Evolutionary conservation across 2,329 filamentous ascomycete genomes (phyloP), one percentile per base, ranked within the genome.

Genomic region (Fusarium sp.): DNA sequence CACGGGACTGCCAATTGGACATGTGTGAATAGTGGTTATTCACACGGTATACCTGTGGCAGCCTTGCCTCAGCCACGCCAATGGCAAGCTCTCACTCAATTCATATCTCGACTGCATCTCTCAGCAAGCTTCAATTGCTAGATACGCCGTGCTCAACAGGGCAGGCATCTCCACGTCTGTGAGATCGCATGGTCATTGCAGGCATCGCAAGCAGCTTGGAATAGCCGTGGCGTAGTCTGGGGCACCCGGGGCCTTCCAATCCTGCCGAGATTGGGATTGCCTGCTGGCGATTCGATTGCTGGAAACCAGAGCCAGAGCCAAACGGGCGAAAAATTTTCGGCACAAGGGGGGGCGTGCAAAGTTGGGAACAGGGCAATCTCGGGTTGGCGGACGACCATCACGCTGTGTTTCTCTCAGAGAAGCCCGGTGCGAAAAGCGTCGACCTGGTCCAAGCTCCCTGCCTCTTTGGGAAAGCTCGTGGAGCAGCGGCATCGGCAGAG

Each of bases 281-380:
- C 62, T 68, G 50, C 59, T 50, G 62, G 54, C 54, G 33, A 27
- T 20, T 47, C 43, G 27, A 27, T 20, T 56, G 22, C 22, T 47
- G 45, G 20, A 33, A 40, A 52, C 54, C 45, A 65, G 43, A 61
- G 61, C 40, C 32, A 65, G 47, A 62, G 57, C 37, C 32, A 65
- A 61, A 71, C 30, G 7, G 40, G 58, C 77, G 76, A 79, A 77
- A 79, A 79, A 64, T 38, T 71, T 78, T 79, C 77, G 77, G 77
- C 73, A 22, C 57, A 76, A 69, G 56, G 70, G 71, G 71, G 71
- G 70, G 77, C 22, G 70, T 71, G 69, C 47, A 50, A 62, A 58
- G 33, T 7, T 43, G 33, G 27, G 30, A 52, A 60, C 52, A 63
- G 76, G 72, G 69, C 70, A 78, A 76, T 76, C 62, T 77, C 77